Conservation (phyloP, 2,329 filamentous ascomycete species). For the Calonectria leucothoes region DNA sequence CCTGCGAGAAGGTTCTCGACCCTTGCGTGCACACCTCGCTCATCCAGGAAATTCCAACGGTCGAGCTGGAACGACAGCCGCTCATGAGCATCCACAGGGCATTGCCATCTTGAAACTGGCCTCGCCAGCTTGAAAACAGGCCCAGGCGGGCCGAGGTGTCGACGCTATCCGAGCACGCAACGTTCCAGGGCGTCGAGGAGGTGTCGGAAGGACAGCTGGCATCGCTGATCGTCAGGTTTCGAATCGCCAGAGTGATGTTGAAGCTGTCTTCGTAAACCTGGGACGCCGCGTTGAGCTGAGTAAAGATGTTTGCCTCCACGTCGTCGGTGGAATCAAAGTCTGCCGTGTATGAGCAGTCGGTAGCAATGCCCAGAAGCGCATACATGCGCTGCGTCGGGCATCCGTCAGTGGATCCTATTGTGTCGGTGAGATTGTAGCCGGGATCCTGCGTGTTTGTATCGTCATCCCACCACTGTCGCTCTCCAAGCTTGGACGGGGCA, state of each 20-base stretch:
- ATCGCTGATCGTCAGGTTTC: conserved; percentile 80
- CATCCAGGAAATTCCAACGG: conserved; percentile 89
- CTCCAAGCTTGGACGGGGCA: neutral
- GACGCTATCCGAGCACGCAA: conserved; percentile 69
- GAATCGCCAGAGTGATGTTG: conserved; percentile 87
- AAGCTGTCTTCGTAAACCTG: conserved; percentile 86
- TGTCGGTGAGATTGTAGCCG: conserved; percentile 5
- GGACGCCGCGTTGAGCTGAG: conserved; percentile 86
- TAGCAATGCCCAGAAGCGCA: conserved; percentile 93
- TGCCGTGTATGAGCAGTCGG: conserved; percentile 85
- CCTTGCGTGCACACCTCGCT: conserved; percentile 77
- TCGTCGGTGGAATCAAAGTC: conserved; percentile 72
- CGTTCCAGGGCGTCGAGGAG: conserved; percentile 78
- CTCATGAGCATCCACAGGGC: conserved; percentile 88
- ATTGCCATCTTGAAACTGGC: conserved; percentile 74
- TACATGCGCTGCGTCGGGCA: conserved; percentile 83
- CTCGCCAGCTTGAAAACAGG: conserved; percentile 85
- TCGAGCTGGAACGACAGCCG: conserved; percentile 78
- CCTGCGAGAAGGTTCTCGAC: conserved; percentile 44
- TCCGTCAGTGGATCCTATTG: conserved; percentile 79
- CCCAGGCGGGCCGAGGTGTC: conserved; percentile 80
- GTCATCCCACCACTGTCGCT: neutral
- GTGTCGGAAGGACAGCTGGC: conserved; percentile 72
- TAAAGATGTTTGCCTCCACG: conserved; percentile 77
- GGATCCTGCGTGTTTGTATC: neutral